A percentile compares a stretch with the other conserved stretches of the same genome.
Evolutionary conservation across 257 asterid species (phyloP).

Genomic region (Henckelia pumila): DNA sequence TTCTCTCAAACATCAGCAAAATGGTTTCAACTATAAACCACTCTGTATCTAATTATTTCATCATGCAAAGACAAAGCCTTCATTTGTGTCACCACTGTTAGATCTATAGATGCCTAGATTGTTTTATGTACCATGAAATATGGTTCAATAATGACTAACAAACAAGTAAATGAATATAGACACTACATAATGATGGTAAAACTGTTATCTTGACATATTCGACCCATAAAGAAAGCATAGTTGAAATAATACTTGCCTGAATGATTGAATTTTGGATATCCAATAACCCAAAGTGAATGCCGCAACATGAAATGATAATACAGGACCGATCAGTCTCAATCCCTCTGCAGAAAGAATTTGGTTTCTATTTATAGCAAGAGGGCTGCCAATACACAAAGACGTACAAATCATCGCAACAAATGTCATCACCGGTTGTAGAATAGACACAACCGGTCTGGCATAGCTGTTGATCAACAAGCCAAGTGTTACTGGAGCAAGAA

Average conservation of each 20-base stretch:
- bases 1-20: background rate
- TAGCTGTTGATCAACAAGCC: constrained; percentile 81
- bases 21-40: background rate
- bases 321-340: constrained; percentile 72
- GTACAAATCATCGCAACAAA: constrained; percentile 93
- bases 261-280: constrained; percentile 64
- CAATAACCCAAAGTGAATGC: constrained; percentile 92
- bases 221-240: constrained; percentile 6
- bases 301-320: constrained; percentile 69
- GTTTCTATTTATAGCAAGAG: constrained; percentile 83
- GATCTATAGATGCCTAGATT: background rate
- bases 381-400: constrained; percentile 94
- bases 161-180: background rate
- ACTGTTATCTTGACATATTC: background rate
- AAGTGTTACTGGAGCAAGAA: constrained; percentile 78
- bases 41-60: background rate
- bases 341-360: constrained; percentile 88
- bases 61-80: background rate
- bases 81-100: background rate
- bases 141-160: background rate
- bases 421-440: constrained; percentile 93
- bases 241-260: constrained; percentile 50
- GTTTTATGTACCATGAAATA: background rate
- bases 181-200: background rate
- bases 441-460: constrained; percentile 78